Conservation (phyloP, 306 rosid species). For the Prunus mira region DNA sequence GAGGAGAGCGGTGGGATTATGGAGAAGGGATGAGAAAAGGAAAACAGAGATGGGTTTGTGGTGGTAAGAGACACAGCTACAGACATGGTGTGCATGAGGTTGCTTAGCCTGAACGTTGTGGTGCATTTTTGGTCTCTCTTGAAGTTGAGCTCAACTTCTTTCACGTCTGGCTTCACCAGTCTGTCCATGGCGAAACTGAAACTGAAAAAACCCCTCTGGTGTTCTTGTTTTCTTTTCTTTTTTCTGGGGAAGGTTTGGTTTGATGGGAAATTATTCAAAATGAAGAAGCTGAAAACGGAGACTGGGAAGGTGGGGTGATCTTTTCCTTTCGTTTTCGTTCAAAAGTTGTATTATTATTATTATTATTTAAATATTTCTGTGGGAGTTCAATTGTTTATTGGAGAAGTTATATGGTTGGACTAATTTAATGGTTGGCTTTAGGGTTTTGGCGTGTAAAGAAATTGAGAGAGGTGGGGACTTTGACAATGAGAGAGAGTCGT, state of each 20-base stretch:
- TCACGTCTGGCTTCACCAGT: conserved; percentile 71
- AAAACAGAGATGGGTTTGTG: conserved; percentile 51
- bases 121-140: conserved; percentile 53
- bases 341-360: neutral
- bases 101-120: conserved; percentile 57
- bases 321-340: neutral
- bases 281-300: conserved; percentile 5
- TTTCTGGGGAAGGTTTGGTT: conserved; percentile 10
- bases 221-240: neutral
- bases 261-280: neutral
- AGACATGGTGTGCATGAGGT: conserved; percentile 94
- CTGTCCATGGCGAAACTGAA: conserved; percentile 60
- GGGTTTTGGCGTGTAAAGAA: conserved; percentile 9
- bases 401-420: neutral
- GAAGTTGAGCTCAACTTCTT: conserved; percentile 60
- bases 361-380: neutral
- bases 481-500: conserved; percentile 17
- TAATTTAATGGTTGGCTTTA: conserved; percentile 8
- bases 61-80: conserved; percentile 85
- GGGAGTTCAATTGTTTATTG: conserved; percentile 7
- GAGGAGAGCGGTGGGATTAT: conserved; percentile 73
- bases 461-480: neutral
- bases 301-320: neutral
- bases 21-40: conserved; percentile 49
- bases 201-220: neutral